A percentile compares a stretch with the other conserved stretches of the same genome.
These are phyloP conservation scores for Colletotrichum cordylinicola DNA, from an alignment of 2,329 filamentous ascomycete species.

Conservation along the genomic window DNA sequence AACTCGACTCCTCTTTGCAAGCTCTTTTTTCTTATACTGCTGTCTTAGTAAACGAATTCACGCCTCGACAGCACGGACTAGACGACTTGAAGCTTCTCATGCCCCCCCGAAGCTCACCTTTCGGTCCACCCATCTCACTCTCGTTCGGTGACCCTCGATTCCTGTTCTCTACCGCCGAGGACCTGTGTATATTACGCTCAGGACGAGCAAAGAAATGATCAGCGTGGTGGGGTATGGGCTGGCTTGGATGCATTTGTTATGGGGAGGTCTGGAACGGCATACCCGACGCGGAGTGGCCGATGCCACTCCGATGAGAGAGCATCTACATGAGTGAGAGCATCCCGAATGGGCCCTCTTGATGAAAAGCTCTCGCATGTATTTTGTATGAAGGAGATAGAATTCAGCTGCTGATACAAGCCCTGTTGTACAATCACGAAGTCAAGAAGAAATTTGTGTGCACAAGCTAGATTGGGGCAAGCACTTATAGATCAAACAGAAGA, in stretches of 20 bases:
- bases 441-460: not conserved
- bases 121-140: slow-evolving; percentile 1
- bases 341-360: slow-evolving; percentile 2
- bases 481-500: not conserved
- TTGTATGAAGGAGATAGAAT: slow-evolving; percentile 25
- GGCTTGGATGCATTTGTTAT: slow-evolving; percentile 15
- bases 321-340: slow-evolving; percentile 8
- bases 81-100: not conserved
- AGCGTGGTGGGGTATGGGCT: slow-evolving; percentile 15
- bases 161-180: slow-evolving; percentile 11
- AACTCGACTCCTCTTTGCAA: slow-evolving; percentile 11
- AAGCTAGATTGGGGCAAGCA: not conserved
- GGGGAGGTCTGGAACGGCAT: slow-evolving; percentile 18
- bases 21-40: slow-evolving; percentile 16
- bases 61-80: slow-evolving; percentile 14
- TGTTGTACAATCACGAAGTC: not conserved
- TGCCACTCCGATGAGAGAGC: slow-evolving; percentile 1
- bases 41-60: slow-evolving; percentile 25
- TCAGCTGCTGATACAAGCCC: slow-evolving; percentile 12
- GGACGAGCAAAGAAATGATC: slow-evolving; percentile 10
- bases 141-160: slow-evolving; percentile 10
- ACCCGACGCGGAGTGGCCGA: slow-evolving; percentile 4
- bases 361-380: slow-evolving; percentile 21
- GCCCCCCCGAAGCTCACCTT: not conserved
- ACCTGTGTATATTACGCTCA: slow-evolving; percentile 24